Conservation (phyloP, 2,329 filamentous ascomycete species). For the Fusarium tanahbumbuense region DNA sequence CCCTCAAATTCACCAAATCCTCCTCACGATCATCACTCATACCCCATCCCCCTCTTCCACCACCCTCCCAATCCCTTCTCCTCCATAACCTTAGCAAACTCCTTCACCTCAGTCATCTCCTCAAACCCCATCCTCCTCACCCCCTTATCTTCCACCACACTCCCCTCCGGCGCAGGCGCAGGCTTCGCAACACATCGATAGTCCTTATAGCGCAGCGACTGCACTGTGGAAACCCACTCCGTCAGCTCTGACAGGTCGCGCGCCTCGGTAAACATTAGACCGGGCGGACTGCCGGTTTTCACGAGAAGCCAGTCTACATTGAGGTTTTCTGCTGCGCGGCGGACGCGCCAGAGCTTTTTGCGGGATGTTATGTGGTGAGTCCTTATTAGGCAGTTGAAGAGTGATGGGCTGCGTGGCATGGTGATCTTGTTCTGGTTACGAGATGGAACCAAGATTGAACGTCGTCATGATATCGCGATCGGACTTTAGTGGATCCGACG, state of each 20-base stretch:
- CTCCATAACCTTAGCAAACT: constrained; percentile 73
- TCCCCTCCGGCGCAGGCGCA: constrained; percentile 7
- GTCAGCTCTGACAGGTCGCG: constrained; percentile 63
- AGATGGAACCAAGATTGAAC: not conserved
- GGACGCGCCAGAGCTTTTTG: constrained; percentile 73
- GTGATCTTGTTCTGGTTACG: not conserved
- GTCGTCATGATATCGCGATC: constrained; percentile 2
- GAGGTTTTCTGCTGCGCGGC: constrained; percentile 69
- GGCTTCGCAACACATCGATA: constrained; percentile 69
- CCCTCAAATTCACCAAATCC: not conserved
- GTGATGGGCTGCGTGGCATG: constrained; percentile 35
- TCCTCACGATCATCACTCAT: constrained; percentile 30
- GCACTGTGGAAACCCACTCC: constrained; percentile 73
- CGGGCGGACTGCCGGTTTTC: constrained; percentile 74
- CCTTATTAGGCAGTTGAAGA: constrained; percentile 67
- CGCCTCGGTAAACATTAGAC: constrained; percentile 83
- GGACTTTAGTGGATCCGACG: constrained; percentile 34
- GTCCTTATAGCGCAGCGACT: constrained; percentile 77
- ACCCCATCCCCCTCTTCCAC: constrained; percentile 78
- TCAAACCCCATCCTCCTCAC: constrained; percentile 52
- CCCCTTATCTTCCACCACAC: not conserved
- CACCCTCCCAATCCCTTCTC: constrained; percentile 67
- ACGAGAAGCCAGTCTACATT: constrained; percentile 71
- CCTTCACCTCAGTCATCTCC: constrained; percentile 72
- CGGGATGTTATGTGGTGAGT: constrained; percentile 86